Percentiles rank a stretch among this genome's conserved stretches.
phyloP scores from a whole-genome alignment of 2,329 filamentous ascomycete genomes.

The Botrytis elliptica region DNA sequence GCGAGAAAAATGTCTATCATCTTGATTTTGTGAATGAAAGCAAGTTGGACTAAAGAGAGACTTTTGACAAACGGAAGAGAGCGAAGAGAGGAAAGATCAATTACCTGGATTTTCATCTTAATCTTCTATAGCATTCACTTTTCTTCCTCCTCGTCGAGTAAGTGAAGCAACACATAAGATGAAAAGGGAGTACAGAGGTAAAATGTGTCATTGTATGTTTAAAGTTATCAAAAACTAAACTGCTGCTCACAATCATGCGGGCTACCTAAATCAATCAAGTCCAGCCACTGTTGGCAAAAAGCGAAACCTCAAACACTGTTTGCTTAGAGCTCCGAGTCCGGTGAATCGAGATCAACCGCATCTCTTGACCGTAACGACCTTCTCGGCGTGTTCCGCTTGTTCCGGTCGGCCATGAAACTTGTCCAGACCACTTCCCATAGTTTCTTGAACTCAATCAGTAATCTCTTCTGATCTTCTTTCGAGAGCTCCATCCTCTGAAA shows the following conservation, averaged over 20 bases:
- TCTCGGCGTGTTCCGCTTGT: conserved; percentile 1
- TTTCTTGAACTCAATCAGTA: conserved; percentile 30
- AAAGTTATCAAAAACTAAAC: background rate
- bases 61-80: background rate
- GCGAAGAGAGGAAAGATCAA: background rate
- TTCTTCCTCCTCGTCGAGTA: background rate
- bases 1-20: background rate
- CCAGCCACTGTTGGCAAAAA: background rate
- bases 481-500: conserved; percentile 24
- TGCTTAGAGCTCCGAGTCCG: background rate
- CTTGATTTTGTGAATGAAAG: background rate
- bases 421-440: conserved; percentile 28
- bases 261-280: conserved; percentile 3
- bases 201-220: background rate
- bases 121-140: background rate
- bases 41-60: background rate
- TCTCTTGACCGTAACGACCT: conserved; percentile 13
- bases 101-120: background rate
- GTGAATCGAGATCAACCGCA: background rate
- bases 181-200: background rate
- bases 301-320: background rate
- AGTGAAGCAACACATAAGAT: background rate
- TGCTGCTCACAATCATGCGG: background rate
- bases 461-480: conserved; percentile 21
- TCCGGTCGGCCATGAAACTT: conserved; percentile 19